Conservation (phyloP, 2,329 filamentous ascomycete genomes). For the Nothopassalora personata region DNA sequence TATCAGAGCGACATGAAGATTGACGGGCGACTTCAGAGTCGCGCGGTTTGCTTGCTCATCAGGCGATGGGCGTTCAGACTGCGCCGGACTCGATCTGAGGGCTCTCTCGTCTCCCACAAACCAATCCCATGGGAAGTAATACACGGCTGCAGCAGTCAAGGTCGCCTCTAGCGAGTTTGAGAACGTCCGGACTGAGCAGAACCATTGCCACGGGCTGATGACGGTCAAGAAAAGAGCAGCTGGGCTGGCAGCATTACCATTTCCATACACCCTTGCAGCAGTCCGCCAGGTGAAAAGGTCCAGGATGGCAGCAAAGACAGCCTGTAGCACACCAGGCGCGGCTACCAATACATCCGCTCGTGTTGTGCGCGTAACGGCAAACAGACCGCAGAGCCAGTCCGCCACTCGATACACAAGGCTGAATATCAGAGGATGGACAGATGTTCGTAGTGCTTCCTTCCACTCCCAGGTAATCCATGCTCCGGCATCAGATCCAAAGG, state of each 20-base stretch:
- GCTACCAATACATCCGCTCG: constrained; percentile 64
- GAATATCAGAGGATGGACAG: constrained; percentile 85
- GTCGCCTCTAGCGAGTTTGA: constrained; percentile 93
- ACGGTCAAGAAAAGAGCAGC: constrained; percentile 65
- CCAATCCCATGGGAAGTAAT: constrained; percentile 76
- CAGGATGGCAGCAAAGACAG: constrained; percentile 66
- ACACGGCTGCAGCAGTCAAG: constrained; percentile 72
- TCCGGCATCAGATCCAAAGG: constrained; percentile 69
- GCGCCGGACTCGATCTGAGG: neutral
- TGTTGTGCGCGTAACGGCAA: constrained; percentile 51
- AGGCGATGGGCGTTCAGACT: neutral
- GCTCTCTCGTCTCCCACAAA: constrained; percentile 13
- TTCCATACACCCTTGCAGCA: constrained; percentile 66
- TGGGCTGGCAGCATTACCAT: constrained; percentile 57
- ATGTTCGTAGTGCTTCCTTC: constrained; percentile 79
- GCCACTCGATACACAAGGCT: constrained; percentile 64
- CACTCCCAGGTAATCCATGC: constrained; percentile 99
- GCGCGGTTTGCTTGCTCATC: neutral
- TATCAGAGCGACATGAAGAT: constrained; percentile 52
- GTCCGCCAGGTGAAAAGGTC: constrained; percentile 89
- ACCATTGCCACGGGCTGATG: constrained; percentile 92
- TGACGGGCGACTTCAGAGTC: constrained; percentile 5
- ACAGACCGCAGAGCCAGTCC: constrained; percentile 50
- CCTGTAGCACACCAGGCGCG: constrained; percentile 71
- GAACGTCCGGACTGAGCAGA: constrained; percentile 85